Base-by-base conservation (phyloP, 208 protist species). In the Acanthamoeba polyphaga region DNA sequence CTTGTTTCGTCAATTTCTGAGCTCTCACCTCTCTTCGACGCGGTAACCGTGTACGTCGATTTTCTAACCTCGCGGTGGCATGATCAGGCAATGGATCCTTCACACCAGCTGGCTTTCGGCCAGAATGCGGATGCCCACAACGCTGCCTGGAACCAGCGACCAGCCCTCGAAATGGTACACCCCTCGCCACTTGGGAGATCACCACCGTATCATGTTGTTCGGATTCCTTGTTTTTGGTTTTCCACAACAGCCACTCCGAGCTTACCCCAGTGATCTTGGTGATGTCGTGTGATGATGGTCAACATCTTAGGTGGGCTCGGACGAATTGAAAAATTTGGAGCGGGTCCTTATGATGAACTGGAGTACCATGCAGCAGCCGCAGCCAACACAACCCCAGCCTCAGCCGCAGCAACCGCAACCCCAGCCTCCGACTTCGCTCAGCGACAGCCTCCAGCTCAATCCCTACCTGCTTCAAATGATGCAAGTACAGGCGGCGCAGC, bases 301-400 rank as follows among this genome's bases (percentile, higher is more conserved):
- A 29, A 34, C 17, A 8, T 17, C 19, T 6, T 27, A 64, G 55
- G 55, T 89, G 46, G 82, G 82, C 27, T 55, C 51, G 46, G 82
- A 89, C 24, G 82, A 89, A n/a, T 38, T 89, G 82, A 89, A 89
- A 34, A 89, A 89, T 64, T 46, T 89, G 49, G 82, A 89, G 29
- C 15, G 82, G 51, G 82, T 89, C 15, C 82, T 89, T 6, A 55
- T 66, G 82, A 89, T 89, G 82, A 89, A 89, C 46, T 64, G 55
- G 55, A 64, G 51, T 46, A 89, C 82, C 24, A 64, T 89, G 82
- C 46, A 89, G n/a, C 55, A 89, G 10, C 34, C 34, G 19, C n/a
- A 19, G 17, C 43, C 74, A 27, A 84, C 74, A 0, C 64, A 70
- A 7, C 64, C 17, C 1, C 46, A n/a, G 82, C 78, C 6, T 0